These are phyloP conservation scores for Coemansia sp. DNA, from an alignment of 192 early-diverging fungal genomes.

Conservation along the genomic window DNA sequence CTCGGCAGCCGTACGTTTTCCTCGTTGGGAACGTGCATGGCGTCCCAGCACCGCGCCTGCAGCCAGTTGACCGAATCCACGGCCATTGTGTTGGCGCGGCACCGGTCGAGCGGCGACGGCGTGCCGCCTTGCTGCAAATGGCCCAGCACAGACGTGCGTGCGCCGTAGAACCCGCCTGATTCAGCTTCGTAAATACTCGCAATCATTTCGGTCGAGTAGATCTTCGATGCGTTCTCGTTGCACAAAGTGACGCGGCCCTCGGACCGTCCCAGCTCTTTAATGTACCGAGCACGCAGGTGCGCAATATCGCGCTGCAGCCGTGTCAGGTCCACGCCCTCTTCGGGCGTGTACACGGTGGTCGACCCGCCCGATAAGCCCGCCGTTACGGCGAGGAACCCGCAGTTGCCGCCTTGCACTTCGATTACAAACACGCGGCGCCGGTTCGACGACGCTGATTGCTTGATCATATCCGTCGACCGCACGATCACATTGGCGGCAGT, in stretches of 20 bases:
- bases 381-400: constrained; percentile 88
- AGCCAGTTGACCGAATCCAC: constrained; percentile 83
- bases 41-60: constrained; percentile 61
- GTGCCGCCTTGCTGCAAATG: constrained; percentile 95
- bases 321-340: constrained; percentile 79
- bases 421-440: constrained; percentile 93
- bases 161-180: constrained; percentile 84
- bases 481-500: constrained; percentile 95
- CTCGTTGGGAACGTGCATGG: constrained; percentile 47
- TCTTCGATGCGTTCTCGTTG: constrained; percentile 71
- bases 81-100: constrained; percentile 86
- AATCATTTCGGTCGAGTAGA: constrained; percentile 90
- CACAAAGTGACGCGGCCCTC: constrained; percentile 89
- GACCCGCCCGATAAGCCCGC: constrained; percentile 84
- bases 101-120: constrained; percentile 92
- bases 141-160: constrained; percentile 85
- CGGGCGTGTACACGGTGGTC: constrained; percentile 90
- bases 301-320: constrained; percentile 82
- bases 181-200: constrained; percentile 84
- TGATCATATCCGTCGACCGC: constrained; percentile 84
- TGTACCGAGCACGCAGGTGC: constrained; percentile 78
- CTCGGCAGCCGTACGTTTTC: constrained; percentile 37
- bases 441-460: constrained; percentile 87
- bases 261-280: constrained; percentile 68
- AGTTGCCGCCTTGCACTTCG: constrained; percentile 95